Base-by-base conservation (phyloP, 768 basidiomycete genomes). In the Boletus rubescentipes region DNA sequence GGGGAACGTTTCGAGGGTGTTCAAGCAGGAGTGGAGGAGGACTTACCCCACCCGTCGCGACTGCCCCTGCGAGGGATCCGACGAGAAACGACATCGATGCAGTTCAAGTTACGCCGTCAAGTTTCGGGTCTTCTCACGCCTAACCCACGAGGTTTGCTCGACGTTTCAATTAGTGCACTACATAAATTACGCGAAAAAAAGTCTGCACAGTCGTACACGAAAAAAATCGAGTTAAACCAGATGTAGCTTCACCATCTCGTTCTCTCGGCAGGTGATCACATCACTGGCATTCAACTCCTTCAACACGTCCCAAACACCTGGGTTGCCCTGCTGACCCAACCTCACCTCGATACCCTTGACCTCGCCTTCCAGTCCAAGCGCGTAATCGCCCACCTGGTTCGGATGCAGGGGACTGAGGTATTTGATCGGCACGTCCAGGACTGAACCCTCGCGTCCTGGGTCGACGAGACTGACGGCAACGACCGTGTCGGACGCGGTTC, bases 51-150 rank as follows among this genome's bases (percentile, higher is more conserved):
- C 86, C 85, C 34, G 85, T 86, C 46, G 82, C 78, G 52, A 88
- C 73, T 32, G 83, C 84, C 26, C 86, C 86, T 34, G 86, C 84
- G n/a, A 86, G 67, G n/a, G 85, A 82, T 26, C 86, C 85, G 48
- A 82, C 63, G 47, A 85, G 71, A 67, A 81, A 75, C 48, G 84
- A 83, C 85, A 86, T 85, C 3, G 35, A 30, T 40, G 16, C 1
- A 10, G 34, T 26, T 26, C 26, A 26, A 26, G 26, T 26, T 26
- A 6, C 26, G 3, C 6, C 26, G 26, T 26, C 26, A 26, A 26
- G 26, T 26, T 26, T 26, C 20, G 2, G 10, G 16, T 38, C 38
- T 60, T 60, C 59, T 37, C 59, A 56, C 53, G 55, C 42, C 30
- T n/a, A n/a, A n/a, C n/a, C n/a, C n/a, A n/a, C n/a, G n/a, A n/a